These are phyloP conservation scores for Podaxis mareebaensis DNA, from an alignment of 768 basidiomycete genomes.

Conservation along the genomic window DNA sequence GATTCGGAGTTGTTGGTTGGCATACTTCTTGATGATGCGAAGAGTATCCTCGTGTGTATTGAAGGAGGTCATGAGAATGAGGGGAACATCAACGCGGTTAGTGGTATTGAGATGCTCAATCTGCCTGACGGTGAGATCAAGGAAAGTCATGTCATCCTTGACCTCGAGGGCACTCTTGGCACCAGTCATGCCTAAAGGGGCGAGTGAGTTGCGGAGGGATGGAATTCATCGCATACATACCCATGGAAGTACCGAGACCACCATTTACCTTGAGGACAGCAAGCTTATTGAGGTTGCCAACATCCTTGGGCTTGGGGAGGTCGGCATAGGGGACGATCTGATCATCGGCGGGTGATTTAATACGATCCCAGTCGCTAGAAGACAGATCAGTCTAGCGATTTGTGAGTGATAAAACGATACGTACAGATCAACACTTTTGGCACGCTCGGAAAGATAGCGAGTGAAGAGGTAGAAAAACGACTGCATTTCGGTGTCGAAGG, in stretches of 20 bases:
- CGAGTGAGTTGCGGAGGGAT: background rate
- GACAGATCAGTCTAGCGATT: slow-evolving; percentile 16
- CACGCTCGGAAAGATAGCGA: slow-evolving; percentile 88
- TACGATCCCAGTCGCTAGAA: slow-evolving; percentile 81
- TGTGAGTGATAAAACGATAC: slow-evolving; percentile 28
- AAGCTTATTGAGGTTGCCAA: slow-evolving; percentile 82
- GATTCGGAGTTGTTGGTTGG: slow-evolving; percentile 92
- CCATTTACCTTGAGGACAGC: slow-evolving; percentile 93
- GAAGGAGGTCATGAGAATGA: slow-evolving; percentile 98
- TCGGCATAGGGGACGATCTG: slow-evolving; percentile 83
- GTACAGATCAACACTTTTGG: slow-evolving; percentile 85
- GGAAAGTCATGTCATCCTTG: slow-evolving; percentile 97
- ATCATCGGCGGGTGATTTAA: slow-evolving; percentile 83
- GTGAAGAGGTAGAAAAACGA: slow-evolving; percentile 96
- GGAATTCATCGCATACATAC: slow-evolving; percentile 35
- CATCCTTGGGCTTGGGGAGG: slow-evolving; percentile 59
- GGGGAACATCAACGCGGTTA: slow-evolving; percentile 86
- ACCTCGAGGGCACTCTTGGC: slow-evolving; percentile 95
- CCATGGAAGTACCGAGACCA: slow-evolving; percentile 86
- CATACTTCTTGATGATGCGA: slow-evolving; percentile 96
- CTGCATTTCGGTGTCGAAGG: slow-evolving; percentile 93
- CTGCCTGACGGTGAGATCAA: slow-evolving; percentile 91
- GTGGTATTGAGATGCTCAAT: slow-evolving; percentile 94
- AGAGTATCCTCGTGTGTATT: slow-evolving; percentile 97
- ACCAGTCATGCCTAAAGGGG: slow-evolving; percentile 67